Conservation (phyloP, 345 rosid genomes). For the Citrus sinensis region DNA sequence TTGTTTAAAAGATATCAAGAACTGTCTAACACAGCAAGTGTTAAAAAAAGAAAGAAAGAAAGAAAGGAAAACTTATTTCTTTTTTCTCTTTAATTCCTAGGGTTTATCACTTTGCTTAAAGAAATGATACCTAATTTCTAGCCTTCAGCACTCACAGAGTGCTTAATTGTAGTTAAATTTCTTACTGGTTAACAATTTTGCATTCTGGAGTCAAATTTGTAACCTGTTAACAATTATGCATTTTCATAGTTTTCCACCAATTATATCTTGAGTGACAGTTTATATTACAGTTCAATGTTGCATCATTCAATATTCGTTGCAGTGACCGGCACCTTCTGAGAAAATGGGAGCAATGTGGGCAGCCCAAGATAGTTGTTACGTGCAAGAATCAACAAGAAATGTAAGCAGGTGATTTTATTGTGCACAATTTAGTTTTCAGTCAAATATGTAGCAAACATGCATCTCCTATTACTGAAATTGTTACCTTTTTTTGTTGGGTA, state of each 20-base stretch:
- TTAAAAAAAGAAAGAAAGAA: not conserved
- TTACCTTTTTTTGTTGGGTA: not conserved
- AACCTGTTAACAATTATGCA: not conserved
- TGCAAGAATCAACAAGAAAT: constrained; percentile 90
- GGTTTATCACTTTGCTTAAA: not conserved
- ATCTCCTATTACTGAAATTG: not conserved
- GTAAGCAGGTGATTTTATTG: constrained; percentile 56
- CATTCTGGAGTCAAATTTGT: not conserved
- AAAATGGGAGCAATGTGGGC: constrained; percentile 82
- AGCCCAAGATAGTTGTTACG: constrained; percentile 81
- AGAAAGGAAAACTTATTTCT: not conserved
- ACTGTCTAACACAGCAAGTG: not conserved
- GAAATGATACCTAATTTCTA: not conserved
- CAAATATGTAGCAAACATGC: not conserved
- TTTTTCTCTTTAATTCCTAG: not conserved
- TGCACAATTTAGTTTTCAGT: constrained; percentile 1
- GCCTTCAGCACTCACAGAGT: not conserved
- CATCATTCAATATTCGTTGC: constrained; percentile 19
- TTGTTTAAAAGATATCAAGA: not conserved
- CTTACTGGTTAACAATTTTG: not conserved
- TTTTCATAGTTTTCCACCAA: not conserved
- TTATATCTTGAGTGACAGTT: not conserved
- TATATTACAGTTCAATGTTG: constrained; percentile 14
- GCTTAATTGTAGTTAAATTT: not conserved
- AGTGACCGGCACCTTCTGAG: constrained; percentile 66